Evolutionary conservation across 768 basidiomycete species (phyloP), one percentile per base, ranked within the genome.

Genomic region (Tephrocybe sp.): DNA sequence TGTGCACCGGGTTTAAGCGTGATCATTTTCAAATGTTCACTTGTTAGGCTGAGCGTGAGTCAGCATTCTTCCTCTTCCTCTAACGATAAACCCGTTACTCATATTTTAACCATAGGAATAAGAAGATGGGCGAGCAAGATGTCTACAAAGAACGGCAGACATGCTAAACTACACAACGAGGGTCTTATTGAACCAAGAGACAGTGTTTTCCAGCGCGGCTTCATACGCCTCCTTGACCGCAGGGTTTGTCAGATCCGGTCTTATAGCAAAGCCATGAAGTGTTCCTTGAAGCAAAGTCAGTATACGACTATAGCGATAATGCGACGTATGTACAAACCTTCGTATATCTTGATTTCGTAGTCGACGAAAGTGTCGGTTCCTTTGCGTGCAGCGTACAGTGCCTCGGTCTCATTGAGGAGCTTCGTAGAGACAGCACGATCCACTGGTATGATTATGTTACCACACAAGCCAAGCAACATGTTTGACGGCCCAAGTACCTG

Each of bases 141-240:
- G 86, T 99, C 48, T 98, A 98, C 81, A 99, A 99, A 67, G 97
- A 99, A 70, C 81, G 89, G 40, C 97, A 97, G 2, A 98, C 96
- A 1, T 82, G 94, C 45, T n/a, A n/a, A n/a, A n/a, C 33, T 51
- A 59, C 37, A 56, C 30, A 15, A 23, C 28, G 17, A 59, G 37
- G 2, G 55, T 58, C 40, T 55, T 55, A 21, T 53, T 21, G 25
- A 59, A 59, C 58, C 53, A 66, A 33, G 42, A 51, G 8, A 62
- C 48, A 33, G 51, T 56, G 32, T 65, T 58, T 9, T 60, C 51
- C 3, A 62, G 58, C 0, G 63, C 55, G 14, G 53, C 45, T 44
- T 63, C 62, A 32, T 55, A 58, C 4, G 49, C 58, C 44, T 58
- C 57, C 48, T 64, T 60, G 37, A 62, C 47, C 26, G 55, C 60